Base-by-base conservation (phyloP, 2,329 filamentous ascomycete genomes). In the Colletotrichum sp. region DNA sequence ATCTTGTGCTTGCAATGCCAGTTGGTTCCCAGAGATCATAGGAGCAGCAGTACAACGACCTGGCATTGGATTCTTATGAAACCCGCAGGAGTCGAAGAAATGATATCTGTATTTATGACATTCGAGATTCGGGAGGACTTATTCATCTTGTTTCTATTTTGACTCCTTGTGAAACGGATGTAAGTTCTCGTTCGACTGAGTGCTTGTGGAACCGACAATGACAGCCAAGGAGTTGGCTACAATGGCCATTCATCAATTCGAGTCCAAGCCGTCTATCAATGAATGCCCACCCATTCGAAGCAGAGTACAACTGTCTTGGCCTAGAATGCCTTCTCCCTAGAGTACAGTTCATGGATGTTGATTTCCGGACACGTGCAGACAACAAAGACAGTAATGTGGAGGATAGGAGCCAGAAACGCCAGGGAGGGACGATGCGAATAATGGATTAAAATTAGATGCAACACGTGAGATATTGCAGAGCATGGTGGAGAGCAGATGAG, bases 401-500 rank as follows among this genome's bases (percentile, higher is more conserved):
- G 9, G 30, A 32, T 10, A 32, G 30, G 30, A 32, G 30, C 30
- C 10, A 32, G 30, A 32, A 12, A 34, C 32, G 32, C 12, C 32
- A 34, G 32, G 32, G 32, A 34, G 32, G 32, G 15, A 36, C 34
- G 34, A 8, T 16, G 3, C 7, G 15, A 16, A 39, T 39, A 39
- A 16, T 5, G 4, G 4, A 15, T 5, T 39, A 4, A 16, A 16
- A 39, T 4, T 4, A 2, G 2, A 39, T 16, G 36, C 2, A 2
- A 39, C 1, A 18, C 1, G 15, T 18, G 8, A 1, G 36, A 18
- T 39, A 16, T 0, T 8, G 15, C 0, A 39, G 36, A 39, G 16
- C 4, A 5, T 9, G 2, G 8, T 9, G 2, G 8, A 39, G 1
- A 39, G 16, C 36, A 18, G 0, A 18, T 3, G 15, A 18, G 36